phyloP scores from a whole-genome alignment of 192 early-diverging fungal genomes.

The Mortierella antarctica region DNA sequence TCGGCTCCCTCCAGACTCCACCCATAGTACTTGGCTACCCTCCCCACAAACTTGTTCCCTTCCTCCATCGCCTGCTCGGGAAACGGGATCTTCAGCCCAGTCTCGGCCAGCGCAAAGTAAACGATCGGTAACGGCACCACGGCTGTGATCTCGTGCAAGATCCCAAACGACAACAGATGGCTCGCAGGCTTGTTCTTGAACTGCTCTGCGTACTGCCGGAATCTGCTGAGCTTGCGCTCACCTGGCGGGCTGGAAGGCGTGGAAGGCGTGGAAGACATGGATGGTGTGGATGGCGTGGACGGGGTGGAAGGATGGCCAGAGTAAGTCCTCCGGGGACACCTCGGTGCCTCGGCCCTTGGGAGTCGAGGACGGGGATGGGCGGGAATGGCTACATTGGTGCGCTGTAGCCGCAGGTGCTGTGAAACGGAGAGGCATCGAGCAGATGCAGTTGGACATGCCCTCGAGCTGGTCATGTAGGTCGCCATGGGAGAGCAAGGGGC shows the following conservation, averaged over 20 bases:
- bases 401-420: too few relatives aligned
- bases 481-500: too few relatives aligned
- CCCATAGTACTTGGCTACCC: conserved; percentile 69
- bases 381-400: too few relatives aligned
- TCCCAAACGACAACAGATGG: conserved; percentile 77
- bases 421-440: too few relatives aligned
- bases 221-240: conserved; percentile 39
- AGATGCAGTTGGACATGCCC: too few relatives aligned
- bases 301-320: background rate
- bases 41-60: conserved; percentile 65
- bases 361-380: too few relatives aligned
- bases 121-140: conserved; percentile 80
- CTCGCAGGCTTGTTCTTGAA: conserved; percentile 76
- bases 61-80: conserved; percentile 73
- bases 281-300: background rate
- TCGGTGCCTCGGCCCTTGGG: too few relatives aligned
- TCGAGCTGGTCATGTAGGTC: too few relatives aligned
- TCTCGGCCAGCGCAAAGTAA: conserved; percentile 71
- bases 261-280: background rate
- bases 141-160: conserved; percentile 92
- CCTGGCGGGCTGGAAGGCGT: background rate
- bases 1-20: conserved; percentile 55
- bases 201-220: conserved; percentile 62
- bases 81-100: conserved; percentile 70
- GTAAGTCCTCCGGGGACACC: too few relatives aligned